Evolutionary conservation across 202 grass and related monocot species (phyloP), one percentile per base, ranked within the genome.

Genomic region (Zoysia matrella): DNA sequence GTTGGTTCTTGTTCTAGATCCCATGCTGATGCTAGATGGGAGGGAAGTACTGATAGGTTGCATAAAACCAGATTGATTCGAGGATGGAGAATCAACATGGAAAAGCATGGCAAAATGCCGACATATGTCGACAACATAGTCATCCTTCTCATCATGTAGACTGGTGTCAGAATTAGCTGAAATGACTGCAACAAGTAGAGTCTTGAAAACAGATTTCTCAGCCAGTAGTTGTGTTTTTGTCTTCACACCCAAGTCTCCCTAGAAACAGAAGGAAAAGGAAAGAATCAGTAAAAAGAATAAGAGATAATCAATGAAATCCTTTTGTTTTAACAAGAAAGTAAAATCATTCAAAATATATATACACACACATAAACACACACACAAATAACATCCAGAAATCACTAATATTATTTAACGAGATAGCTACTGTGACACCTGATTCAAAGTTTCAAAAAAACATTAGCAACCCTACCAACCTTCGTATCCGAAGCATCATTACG

Each of bases 171-270:
- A 83, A 88, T 83, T 88, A 68, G 92, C 89, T 65, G 85, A 85
- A 78, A 96, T 94, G 66, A 85, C 78, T 52, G 96, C 88, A 41
- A 80, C 86, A 84, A 99, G 91, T 44, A 99, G 88, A 80, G 88
- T 88, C 84, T 96, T 99, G 69, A 99, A 99, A 82, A 96, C 87
- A 72, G 93, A 93, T 91, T 90, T 99, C 76, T 99, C 96, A 45
- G 96, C 96, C 91, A 99, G 72, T 68, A 99, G 80, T n/a, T 99
- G 96, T 53, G 96, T 99, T 76, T 99, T 99, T 89, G 96, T 99
- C 89, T 99, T 99, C 71, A 99, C 96, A 77, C 96, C 96, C 75
- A 99, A 85, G 87, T 99, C 96, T 79, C 92, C 91, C 96, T 99
- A 81, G 10, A 67, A 78, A 81, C 65, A 49, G 74, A 47, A 82